Evolutionary conservation across 2,329 filamentous ascomycete species (phyloP).

Genomic region (Xylaria sp.): DNA sequence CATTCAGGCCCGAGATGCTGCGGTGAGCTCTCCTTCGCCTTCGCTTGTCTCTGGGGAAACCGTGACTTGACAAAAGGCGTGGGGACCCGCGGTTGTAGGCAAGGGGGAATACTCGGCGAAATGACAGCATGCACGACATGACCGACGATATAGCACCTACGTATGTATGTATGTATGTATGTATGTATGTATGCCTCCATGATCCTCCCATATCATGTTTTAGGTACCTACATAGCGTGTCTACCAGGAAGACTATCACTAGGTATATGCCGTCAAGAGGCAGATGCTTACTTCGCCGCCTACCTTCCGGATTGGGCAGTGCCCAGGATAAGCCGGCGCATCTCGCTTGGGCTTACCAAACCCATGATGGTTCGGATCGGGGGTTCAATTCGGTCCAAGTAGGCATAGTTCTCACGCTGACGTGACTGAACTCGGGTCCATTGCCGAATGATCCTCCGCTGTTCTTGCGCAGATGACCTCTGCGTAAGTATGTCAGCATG

Average conservation of each 20-base stretch:
- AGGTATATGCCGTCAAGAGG: slow-evolving; percentile 12
- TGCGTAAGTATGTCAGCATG: slow-evolving; percentile 24
- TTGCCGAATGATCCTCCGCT: slow-evolving; percentile 32
- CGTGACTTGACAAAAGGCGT: neutral
- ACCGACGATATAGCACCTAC: neutral
- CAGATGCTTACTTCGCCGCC: slow-evolving; percentile 13
- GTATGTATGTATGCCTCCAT: neutral
- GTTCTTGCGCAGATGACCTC: slow-evolving; percentile 26
- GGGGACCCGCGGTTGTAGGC: neutral
- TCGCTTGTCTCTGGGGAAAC: neutral
- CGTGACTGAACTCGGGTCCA: slow-evolving; percentile 25
- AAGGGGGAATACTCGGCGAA: neutral
- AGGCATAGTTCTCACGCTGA: slow-evolving; percentile 31
- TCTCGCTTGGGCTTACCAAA: slow-evolving; percentile 29
- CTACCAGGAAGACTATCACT: neutral
- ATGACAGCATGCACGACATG: slow-evolving; percentile 2
- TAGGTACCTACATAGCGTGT: neutral
- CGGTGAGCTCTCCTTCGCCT: neutral
- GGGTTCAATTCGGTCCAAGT: slow-evolving; percentile 20
- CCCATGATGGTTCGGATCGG: slow-evolving; percentile 13
- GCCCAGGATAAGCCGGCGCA: slow-evolving; percentile 14
- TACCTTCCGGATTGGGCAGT: slow-evolving; percentile 33
- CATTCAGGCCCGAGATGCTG: too few relatives aligned
- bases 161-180: neutral
- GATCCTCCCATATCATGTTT: neutral